Conservation (phyloP, 768 basidiomycete species). For the Panaeolus papilionaceus region DNA sequence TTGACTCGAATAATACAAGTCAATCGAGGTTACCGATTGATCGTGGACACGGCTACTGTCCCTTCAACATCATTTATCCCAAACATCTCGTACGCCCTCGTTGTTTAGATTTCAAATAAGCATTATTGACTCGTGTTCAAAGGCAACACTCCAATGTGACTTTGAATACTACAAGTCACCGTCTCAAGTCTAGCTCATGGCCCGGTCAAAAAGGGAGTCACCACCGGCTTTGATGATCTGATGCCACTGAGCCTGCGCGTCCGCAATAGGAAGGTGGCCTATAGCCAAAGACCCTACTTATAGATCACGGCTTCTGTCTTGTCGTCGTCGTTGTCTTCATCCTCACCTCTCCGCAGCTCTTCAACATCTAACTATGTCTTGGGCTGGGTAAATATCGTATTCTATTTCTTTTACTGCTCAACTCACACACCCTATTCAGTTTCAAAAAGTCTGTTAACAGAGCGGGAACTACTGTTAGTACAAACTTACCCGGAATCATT, state of each 20-base stretch:
- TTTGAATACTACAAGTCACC: constrained; percentile 7
- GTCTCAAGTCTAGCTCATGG: constrained; percentile 10
- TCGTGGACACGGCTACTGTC: not conserved
- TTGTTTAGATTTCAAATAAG: constrained; percentile 11
- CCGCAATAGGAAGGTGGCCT: constrained; percentile 7
- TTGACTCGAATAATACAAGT: constrained; percentile 1
- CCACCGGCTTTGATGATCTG: too few species aligned
- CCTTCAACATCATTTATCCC: not conserved
- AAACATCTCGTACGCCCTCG: constrained; percentile 1
- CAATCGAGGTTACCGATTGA: constrained; percentile 8
- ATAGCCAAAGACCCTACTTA: constrained; percentile 4
- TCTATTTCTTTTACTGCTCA: not conserved
- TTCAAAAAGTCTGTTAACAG: constrained; percentile 95
- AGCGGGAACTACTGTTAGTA: constrained; percentile 84
- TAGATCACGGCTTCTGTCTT: constrained; percentile 8
- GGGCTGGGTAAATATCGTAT: constrained; percentile 52
- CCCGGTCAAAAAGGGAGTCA: constrained; percentile 9
- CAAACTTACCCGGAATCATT: constrained; percentile 17
- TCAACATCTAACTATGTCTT: constrained; percentile 48
- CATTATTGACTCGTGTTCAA: constrained; percentile 8
- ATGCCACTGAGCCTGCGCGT: not conserved
- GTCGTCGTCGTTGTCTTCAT: constrained; percentile 6
- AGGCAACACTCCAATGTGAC: not conserved
- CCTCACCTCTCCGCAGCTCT: constrained; percentile 5
- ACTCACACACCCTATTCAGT: constrained; percentile 43